A percentile compares a stretch with the other conserved stretches of the same genome.
These are phyloP conservation scores for Danielia oregonensis DNA, from an alignment of 805 yeast species.

Conservation along the genomic window DNA sequence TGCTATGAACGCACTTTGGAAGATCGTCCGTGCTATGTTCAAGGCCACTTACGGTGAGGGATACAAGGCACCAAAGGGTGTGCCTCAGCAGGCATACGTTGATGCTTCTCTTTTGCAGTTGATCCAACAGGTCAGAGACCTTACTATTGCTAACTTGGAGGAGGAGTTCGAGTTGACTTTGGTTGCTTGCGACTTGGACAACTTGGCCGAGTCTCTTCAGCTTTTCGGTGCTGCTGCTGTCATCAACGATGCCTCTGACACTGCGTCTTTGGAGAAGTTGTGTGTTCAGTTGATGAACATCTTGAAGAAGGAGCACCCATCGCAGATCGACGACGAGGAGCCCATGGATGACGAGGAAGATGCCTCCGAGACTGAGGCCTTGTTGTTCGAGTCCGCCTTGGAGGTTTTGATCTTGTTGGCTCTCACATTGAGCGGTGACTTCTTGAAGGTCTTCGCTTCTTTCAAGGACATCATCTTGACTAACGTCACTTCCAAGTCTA, in stretches of 20 bases:
- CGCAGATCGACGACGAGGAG: slow-evolving; percentile 71
- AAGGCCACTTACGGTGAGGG: slow-evolving; percentile 46
- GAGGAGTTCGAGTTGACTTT: slow-evolving; percentile 83
- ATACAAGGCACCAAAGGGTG: slow-evolving; percentile 57
- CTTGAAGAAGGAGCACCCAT: slow-evolving; percentile 77
- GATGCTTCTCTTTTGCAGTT: slow-evolving; percentile 55
- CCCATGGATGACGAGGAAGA: slow-evolving; percentile 55
- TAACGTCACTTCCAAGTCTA: slow-evolving; percentile 57
- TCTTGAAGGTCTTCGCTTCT: slow-evolving; percentile 64
- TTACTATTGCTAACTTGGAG: slow-evolving; percentile 57
- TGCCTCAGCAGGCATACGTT: slow-evolving; percentile 57
- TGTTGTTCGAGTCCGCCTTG: slow-evolving; percentile 77
- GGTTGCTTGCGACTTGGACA: slow-evolving; percentile 76
- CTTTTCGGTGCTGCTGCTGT: slow-evolving; percentile 71
- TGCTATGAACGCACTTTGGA: slow-evolving; percentile 81
- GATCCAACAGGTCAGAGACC: slow-evolving; percentile 61
- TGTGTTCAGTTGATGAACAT: slow-evolving; percentile 70
- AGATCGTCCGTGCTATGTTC: slow-evolving; percentile 68
- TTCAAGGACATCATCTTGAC: slow-evolving; percentile 62
- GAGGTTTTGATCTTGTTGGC: slow-evolving; percentile 82
- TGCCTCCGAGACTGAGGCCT: slow-evolving; percentile 49
- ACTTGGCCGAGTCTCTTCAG: slow-evolving; percentile 62
- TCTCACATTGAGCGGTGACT: slow-evolving; percentile 73
- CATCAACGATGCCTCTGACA: slow-evolving; percentile 55
- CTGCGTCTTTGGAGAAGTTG: slow-evolving; percentile 54